Base-by-base conservation (phyloP, 2,329 filamentous ascomycete genomes). In the Bipolaris bicolor region DNA sequence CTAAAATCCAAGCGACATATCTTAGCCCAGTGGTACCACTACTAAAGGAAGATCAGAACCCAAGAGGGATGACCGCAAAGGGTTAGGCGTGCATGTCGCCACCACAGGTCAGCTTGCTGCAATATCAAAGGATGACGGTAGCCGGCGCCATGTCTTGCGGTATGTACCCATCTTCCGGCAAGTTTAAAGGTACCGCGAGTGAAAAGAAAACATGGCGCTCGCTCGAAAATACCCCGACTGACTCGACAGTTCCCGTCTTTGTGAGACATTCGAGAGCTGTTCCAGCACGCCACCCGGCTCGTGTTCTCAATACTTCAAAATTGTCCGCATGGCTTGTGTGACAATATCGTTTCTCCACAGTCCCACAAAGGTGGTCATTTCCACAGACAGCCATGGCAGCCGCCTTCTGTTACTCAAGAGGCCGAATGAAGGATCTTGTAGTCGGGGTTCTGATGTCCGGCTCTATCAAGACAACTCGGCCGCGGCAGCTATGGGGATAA, bases 281-380 rank as follows among this genome's bases (percentile, higher is more conserved):
- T 43, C 24, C 33, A 34, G 39, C 36, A 20, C 20, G 40, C 26
- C 22, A 16, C 29, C 13, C 29, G 20, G 49, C 26, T 15, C 13
- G 40, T 34, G 48, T 36, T 29, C 4, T 26, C 22, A 13, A 33
- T n/a, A 43, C 33, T 29, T 34, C n/a, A 15, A 51, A 26, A 40
- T 18, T 55, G 33, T 20, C 41, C 24, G 26, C 9, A 36, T 54
- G 34, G 41, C 34, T 44, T 45, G 55, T 49, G 24, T 33, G 20
- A 49, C 55, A 20, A 16, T 15, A 9, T 31, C 45, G 50, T 54
- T 54, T 57, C 55, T 57, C 55, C 55, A 57, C 49, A 29, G 55
- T 57, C 43, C 34, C 50, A 57, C 50, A 31, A 39, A 44, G 7
- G 33, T 41, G 39, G 33, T 15, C 45, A 45, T 40, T 15, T 22